A percentile compares a stretch with the other conserved stretches of the same genome.
phyloP scores from a whole-genome alignment of 441 rosid genomes.

The Eutrema salsugineum region DNA sequence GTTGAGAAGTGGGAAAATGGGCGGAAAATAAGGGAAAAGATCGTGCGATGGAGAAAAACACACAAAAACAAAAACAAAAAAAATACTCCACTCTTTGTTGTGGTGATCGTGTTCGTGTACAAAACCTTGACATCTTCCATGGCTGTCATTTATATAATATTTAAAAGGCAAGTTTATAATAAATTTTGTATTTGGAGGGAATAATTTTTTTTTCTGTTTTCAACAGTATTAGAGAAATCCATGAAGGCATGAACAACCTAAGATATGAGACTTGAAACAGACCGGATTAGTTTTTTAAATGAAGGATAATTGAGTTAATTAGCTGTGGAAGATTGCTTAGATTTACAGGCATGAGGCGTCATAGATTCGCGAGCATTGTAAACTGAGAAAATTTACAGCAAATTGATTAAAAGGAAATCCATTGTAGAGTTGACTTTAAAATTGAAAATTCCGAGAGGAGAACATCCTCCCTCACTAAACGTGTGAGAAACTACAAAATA shows the following conservation, averaged over 20 bases:
- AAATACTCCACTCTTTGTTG: background rate
- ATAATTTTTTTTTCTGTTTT: background rate
- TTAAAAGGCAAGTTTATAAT: too few species aligned
- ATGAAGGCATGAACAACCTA: too few species aligned
- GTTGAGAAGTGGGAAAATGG: constrained; percentile 29
- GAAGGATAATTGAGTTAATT: background rate
- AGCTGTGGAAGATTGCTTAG: background rate
- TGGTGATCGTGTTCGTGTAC: constrained; percentile 31
- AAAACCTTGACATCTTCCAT: constrained; percentile 48
- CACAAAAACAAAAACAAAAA: background rate
- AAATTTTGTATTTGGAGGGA: background rate
- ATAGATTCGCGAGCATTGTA: constrained; percentile 4
- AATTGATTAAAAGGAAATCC: background rate
- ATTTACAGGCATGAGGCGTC: background rate
- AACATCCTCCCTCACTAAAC: constrained; percentile 1
- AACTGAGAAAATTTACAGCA: background rate
- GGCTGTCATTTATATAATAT: constrained; percentile 31
- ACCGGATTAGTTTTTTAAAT: background rate
- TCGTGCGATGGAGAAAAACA: constrained; percentile 20
- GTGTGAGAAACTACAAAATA: constrained; percentile 22
- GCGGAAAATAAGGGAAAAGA: constrained; percentile 38
- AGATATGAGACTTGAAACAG: background rate
- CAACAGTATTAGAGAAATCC: too few species aligned
- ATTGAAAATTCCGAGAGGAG: background rate
- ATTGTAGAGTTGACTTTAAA: constrained; percentile 21